phyloP scores from a whole-genome alignment of 352 stramenopile species.

The Globisporangium cylindrosporum region DNA sequence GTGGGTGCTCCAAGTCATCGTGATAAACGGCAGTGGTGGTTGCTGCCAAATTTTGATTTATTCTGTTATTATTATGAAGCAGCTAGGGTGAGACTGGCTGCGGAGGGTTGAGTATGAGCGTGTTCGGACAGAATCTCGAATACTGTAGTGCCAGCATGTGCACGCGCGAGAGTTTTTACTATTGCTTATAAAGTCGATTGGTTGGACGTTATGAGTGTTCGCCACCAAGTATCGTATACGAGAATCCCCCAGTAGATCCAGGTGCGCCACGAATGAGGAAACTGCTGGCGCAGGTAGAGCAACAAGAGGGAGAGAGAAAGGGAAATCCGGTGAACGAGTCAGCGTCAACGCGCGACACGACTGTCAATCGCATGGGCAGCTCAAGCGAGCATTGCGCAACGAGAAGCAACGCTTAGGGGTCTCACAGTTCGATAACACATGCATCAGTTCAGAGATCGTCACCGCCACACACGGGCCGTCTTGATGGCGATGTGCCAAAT shows the following conservation, averaged over 20 bases:
- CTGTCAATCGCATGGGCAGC: background rate
- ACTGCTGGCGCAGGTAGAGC: background rate
- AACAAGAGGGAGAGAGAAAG: background rate
- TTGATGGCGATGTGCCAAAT: too few relatives aligned
- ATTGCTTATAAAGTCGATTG: background rate
- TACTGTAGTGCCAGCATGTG: background rate
- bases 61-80: conserved; percentile 2
- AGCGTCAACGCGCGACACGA: background rate
- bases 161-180: background rate
- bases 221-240: background rate
- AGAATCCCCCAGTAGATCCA: background rate
- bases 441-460: too few relatives aligned
- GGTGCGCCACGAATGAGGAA: background rate
- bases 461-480: too few relatives aligned
- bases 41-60: background rate
- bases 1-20: conserved; percentile 21
- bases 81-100: background rate
- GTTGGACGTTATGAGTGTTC: too few relatives aligned
- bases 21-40: background rate
- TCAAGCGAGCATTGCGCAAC: too few relatives aligned
- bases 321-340: background rate
- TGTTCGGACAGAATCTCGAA: background rate
- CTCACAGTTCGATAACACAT: too few relatives aligned
- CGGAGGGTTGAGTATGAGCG: background rate
- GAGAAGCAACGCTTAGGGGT: too few relatives aligned